These are phyloP conservation scores for Ceratocystis ficicola DNA, from an alignment of 2,329 filamentous ascomycete species.

Conservation along the genomic window DNA sequence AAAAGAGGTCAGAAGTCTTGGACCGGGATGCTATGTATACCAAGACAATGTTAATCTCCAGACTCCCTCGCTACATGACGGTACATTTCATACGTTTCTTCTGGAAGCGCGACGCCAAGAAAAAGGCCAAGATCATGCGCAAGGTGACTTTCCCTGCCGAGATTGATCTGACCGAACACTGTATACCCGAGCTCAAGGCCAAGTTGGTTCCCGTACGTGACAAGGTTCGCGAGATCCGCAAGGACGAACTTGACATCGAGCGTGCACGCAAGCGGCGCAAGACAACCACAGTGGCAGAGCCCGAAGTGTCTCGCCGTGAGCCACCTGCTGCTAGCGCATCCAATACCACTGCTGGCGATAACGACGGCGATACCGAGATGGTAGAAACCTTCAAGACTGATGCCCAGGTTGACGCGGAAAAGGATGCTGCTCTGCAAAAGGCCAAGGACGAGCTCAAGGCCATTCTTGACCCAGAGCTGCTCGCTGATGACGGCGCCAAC, in stretches of 20 bases:
- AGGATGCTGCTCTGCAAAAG: slow-evolving; percentile 56
- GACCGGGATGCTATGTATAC: slow-evolving; percentile 74
- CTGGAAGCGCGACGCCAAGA: slow-evolving; percentile 89
- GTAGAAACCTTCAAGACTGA: slow-evolving; percentile 76
- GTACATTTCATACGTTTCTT: slow-evolving; percentile 98
- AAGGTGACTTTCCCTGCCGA: slow-evolving; percentile 95
- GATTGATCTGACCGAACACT: slow-evolving; percentile 87
- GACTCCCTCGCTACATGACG: slow-evolving; percentile 86
- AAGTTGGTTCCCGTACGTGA: slow-evolving; percentile 84
- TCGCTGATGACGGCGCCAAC: slow-evolving; percentile 70
- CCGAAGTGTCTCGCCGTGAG: slow-evolving; percentile 38
- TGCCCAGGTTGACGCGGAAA: slow-evolving; percentile 80
- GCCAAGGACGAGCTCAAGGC: slow-evolving; percentile 81
- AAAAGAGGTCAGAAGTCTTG: slow-evolving; percentile 72
- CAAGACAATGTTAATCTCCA: slow-evolving; percentile 78
- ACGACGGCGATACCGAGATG: slow-evolving; percentile 63
- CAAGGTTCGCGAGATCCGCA: slow-evolving; percentile 86
- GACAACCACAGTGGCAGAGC: slow-evolving; percentile 37
- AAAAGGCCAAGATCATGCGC: slow-evolving; percentile 99
- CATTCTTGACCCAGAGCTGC: slow-evolving; percentile 62
- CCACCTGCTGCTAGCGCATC: slow-evolving; percentile 26
- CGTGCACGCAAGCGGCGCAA: slow-evolving; percentile 86
- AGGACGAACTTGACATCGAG: slow-evolving; percentile 89
- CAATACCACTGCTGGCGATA: slow-evolving; percentile 49
- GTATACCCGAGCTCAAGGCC: slow-evolving; percentile 75